These are phyloP conservation scores for Heterobasidion irregulare DNA, from an alignment of 1,284 basidiomycete species.

Conservation along the genomic window DNA sequence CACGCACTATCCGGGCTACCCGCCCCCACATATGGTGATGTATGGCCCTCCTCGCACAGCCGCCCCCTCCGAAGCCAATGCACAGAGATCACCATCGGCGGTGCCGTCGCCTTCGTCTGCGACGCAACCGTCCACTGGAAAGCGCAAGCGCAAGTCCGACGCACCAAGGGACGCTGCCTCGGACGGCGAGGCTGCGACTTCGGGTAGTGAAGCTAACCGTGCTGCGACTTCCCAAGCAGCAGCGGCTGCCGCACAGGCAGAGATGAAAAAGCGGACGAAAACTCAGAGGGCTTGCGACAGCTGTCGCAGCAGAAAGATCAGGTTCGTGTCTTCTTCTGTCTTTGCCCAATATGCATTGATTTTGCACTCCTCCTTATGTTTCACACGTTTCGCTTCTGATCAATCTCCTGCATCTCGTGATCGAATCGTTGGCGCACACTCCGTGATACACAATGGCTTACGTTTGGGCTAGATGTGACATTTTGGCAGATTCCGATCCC, in stretches of 20 bases:
- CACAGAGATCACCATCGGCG: constrained; percentile 17
- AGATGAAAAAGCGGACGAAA: constrained; percentile 82
- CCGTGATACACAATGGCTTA: not conserved
- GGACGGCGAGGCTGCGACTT: constrained; percentile 49
- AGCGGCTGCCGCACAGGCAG: constrained; percentile 23
- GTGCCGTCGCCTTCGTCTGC: constrained; percentile 26
- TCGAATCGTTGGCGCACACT: too few species aligned
- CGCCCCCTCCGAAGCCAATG: constrained; percentile 4
- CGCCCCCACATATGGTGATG: constrained; percentile 58
- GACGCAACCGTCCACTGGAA: constrained; percentile 35
- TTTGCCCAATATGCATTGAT: too few species aligned
- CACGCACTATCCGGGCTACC: constrained; percentile 40
- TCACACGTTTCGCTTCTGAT: too few species aligned
- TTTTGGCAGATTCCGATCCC: constrained; percentile 66
- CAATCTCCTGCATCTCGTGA: too few species aligned
- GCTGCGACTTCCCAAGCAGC: constrained; percentile 21
- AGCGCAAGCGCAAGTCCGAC: constrained; percentile 60
- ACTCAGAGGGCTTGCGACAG: constrained; percentile 88
- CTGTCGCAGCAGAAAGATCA: constrained; percentile 90
- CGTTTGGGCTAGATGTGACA: constrained; percentile 55
- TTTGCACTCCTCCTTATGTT: not conserved
- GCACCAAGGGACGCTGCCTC: constrained; percentile 36
- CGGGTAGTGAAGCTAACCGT: constrained; percentile 33
- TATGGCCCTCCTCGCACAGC: constrained; percentile 36
- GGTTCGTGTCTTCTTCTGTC: constrained; percentile 29